Evolutionary conservation across 257 asterid species (phyloP).

Genomic region (Dorcoceras hygrometricum): DNA sequence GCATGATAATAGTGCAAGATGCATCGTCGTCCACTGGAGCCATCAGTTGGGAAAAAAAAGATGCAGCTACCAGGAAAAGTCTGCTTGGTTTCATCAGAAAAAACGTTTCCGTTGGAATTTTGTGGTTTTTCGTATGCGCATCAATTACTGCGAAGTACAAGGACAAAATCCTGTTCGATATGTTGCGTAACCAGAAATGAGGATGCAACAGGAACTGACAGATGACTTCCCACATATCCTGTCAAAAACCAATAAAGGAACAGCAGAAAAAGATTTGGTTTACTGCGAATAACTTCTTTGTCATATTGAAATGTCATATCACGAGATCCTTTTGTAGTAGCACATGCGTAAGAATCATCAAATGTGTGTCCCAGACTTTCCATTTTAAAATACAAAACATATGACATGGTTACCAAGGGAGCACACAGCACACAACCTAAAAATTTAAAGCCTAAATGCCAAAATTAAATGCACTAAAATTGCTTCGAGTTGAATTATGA

Average conservation of each 20-base stretch:
- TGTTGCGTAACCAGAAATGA: constrained; percentile 80
- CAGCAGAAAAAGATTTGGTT: constrained; percentile 2
- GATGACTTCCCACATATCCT: constrained; percentile 79
- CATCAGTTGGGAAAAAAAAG: constrained; percentile 72
- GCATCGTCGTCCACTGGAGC: constrained; percentile 51
- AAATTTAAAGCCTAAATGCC: no score
- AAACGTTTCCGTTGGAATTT: constrained; percentile 30
- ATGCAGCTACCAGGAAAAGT: constrained; percentile 67
- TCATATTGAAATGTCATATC: not conserved
- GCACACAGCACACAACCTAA: no score
- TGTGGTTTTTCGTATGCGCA: constrained; percentile 34
- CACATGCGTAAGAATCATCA: not conserved
- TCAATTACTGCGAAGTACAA: constrained; percentile 51
- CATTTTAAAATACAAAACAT: no score
- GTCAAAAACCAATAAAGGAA: constrained; percentile 28
- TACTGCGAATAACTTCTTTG: not conserved
- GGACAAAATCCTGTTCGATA: constrained; percentile 64
- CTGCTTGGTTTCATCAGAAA: constrained; percentile 65
- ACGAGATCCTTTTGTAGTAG: not conserved
- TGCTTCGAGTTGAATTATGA: not conserved
- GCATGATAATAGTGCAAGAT: constrained; percentile 36
- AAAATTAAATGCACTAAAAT: not conserved
- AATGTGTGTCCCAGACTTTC: not conserved
- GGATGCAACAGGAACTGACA: constrained; percentile 75
- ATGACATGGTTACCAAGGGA: no score